These are phyloP conservation scores for Saccharomycopsis fibuligera DNA, from an alignment of 805 yeast species.

Conservation along the genomic window DNA sequence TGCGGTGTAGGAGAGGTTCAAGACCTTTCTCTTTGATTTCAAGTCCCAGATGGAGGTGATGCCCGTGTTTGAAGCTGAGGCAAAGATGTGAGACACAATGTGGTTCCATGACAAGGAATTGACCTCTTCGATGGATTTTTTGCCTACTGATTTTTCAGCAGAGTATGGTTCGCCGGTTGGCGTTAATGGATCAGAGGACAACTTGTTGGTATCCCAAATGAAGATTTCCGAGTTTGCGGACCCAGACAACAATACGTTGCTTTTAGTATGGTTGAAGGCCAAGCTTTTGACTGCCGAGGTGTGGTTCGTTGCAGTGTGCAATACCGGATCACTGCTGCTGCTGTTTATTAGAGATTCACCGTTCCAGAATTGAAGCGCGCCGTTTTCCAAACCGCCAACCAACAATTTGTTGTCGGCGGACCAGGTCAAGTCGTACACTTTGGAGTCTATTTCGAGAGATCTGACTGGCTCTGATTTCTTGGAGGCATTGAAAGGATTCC, in stretches of 20 bases:
- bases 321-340: conserved; percentile 32
- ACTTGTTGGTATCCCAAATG: conserved; percentile 79
- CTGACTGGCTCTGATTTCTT: conserved; percentile 32
- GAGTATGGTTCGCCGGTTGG: conserved; percentile 26
- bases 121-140: conserved; percentile 60
- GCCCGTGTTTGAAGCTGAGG: conserved; percentile 80
- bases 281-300: conserved; percentile 64
- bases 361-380: conserved; percentile 74
- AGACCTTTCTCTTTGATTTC: conserved; percentile 78
- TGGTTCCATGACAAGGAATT: conserved; percentile 86
- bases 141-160: not conserved
- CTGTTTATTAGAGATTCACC: conserved; percentile 41
- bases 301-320: conserved; percentile 53
- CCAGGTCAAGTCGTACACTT: conserved; percentile 84
- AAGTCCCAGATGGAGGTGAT: conserved; percentile 93
- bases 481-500: conserved; percentile 49
- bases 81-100: conserved; percentile 76
- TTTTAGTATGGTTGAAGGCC: conserved; percentile 70
- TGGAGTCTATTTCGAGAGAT: conserved; percentile 44
- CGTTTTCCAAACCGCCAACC: conserved; percentile 88
- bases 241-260: conserved; percentile 73
- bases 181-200: conserved; percentile 36
- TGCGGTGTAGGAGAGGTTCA: conserved; percentile 71
- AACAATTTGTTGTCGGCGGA: conserved; percentile 56
- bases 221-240: conserved; percentile 85